A percentile compares a stretch with the other conserved stretches of the same genome.
Conservation (phyloP, 768 basidiomycete genomes). For the Boletus fagicola region DNA sequence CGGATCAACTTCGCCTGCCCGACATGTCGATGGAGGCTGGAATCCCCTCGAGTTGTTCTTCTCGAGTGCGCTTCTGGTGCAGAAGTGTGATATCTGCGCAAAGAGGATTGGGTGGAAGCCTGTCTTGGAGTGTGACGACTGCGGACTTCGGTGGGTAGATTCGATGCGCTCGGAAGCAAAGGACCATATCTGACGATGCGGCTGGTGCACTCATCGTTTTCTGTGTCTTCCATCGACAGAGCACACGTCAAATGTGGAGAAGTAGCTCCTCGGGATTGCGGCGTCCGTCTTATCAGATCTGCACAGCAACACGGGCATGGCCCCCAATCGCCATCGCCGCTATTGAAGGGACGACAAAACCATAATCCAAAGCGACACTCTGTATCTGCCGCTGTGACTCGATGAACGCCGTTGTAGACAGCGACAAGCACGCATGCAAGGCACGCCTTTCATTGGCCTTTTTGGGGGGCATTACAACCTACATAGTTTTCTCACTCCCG, state of each 20-base stretch:
- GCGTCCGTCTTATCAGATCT: constrained; percentile 44
- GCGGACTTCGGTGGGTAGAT: constrained; percentile 60
- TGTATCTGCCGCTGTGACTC: constrained; percentile 21
- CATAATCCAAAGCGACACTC: constrained; percentile 29
- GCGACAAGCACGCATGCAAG: constrained; percentile 17
- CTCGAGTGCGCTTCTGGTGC: constrained; percentile 63
- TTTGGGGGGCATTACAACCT: constrained; percentile 6
- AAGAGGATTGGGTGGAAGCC: constrained; percentile 88
- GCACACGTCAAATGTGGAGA: constrained; percentile 90
- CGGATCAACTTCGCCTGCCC: constrained; percentile 31
- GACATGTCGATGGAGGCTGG: constrained; percentile 48
- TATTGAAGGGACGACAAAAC: constrained; percentile 28
- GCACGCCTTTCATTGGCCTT: not conserved
- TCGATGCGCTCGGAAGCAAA: constrained; percentile 12
- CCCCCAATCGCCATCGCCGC: constrained; percentile 22
- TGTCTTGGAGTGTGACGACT: constrained; percentile 85
- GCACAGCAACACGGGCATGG: constrained; percentile 28
- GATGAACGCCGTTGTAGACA: constrained; percentile 21
- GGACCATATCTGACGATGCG: constrained; percentile 18
- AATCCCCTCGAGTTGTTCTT: constrained; percentile 79
- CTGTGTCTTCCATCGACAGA: constrained; percentile 38
- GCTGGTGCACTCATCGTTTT: constrained; percentile 1
- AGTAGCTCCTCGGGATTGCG: constrained; percentile 75
- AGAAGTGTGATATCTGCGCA: constrained; percentile 79
- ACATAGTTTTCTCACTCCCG: not conserved